Base-by-base conservation (phyloP, 1,284 basidiomycete species). In the Melampsora americana region DNA sequence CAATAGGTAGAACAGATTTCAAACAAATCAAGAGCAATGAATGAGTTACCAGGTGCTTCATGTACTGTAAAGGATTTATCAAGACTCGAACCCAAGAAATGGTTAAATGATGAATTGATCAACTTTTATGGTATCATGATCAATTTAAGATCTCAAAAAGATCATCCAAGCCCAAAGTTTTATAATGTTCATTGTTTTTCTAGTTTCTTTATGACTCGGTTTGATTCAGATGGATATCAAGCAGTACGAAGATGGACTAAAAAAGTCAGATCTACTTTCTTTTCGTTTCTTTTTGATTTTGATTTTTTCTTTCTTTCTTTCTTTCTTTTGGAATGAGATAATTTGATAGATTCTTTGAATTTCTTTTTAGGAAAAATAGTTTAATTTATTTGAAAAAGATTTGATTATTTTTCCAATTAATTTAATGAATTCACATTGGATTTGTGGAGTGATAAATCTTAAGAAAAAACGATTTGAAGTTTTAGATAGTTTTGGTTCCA, bases 91-190 rank as follows among this genome's bases (percentile, higher is more conserved):
- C 81, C 82, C 0, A 68, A 79, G 2, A 78, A 79, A 72, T 83
- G 82, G 82, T 79, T 83, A 32, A 82, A 83, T 74, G 82, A 83
- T 73, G 82, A 83, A 65, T 78, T 81, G 16, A 83, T 83, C 78
- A 83, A 83, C 73, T 82, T 82, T 53, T 82, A 83, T 70, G 80
- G 81, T 28, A 78, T 72, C 39, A 79, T 83, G 65, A 83, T 74
- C 70, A 16, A 71, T 59, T 42, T 16, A 76, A 77, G 68, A 67
- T 77, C 56, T 78, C 20, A 12, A 28, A 28, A 23, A 4, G 1
- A 23, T 65, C 5, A 6, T 59, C 56, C 7, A 30, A 53, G 67
- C 9, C 42, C 26, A 70, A 60, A 66, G 68, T 28, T 53, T 72
- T 82, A 80, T 80, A 71, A 79, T 0, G 80, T 83, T 12, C 81